Conservation (phyloP, 495 filamentous ascomycete genomes). For the Chaetomium tenue region DNA sequence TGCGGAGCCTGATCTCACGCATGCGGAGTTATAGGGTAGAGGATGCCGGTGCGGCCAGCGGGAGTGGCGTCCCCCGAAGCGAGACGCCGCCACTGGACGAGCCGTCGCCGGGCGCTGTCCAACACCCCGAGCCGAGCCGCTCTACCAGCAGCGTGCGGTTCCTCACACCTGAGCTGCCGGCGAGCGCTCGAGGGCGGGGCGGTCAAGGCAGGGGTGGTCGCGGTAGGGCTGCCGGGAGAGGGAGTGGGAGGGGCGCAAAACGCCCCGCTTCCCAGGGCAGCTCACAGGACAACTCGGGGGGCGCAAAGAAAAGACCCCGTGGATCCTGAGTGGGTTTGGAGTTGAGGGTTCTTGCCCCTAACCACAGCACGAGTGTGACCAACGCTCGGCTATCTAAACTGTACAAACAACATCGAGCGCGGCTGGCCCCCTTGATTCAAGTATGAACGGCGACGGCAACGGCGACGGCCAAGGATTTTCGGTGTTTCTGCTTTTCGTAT, state of each 20-base stretch:
- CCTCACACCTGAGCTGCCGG: slow-evolving; percentile 24
- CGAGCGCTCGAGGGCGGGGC: slow-evolving; percentile 16
- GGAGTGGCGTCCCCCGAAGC: slow-evolving; percentile 17
- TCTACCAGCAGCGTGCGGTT: not conserved
- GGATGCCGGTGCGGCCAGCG: slow-evolving; percentile 4
- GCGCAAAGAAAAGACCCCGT: slow-evolving; percentile 21
- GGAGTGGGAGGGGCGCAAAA: slow-evolving; percentile 27
- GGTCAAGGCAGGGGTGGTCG: slow-evolving; percentile 13
- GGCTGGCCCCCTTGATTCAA: slow-evolving; percentile 5
- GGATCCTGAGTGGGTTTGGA: not conserved
- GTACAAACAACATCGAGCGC: not conserved
- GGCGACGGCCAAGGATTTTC: not conserved
- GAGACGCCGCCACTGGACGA: slow-evolving; percentile 24
- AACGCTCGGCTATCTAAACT: not conserved
- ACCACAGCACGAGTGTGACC: not conserved
- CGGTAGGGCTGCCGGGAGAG: slow-evolving; percentile 12
- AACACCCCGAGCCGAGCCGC: not conserved
- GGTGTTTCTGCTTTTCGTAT: not conserved
- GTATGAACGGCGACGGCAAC: not conserved
- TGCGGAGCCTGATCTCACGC: slow-evolving; percentile 33
- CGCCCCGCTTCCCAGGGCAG: slow-evolving; percentile 24
- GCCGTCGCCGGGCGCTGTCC: not conserved
- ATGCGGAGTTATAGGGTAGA: slow-evolving; percentile 31
- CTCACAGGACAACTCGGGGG: slow-evolving; percentile 19
- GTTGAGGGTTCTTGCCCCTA: not conserved